Base-by-base conservation (phyloP, 2,329 filamentous ascomycete genomes). In the Alternaria sp. region DNA sequence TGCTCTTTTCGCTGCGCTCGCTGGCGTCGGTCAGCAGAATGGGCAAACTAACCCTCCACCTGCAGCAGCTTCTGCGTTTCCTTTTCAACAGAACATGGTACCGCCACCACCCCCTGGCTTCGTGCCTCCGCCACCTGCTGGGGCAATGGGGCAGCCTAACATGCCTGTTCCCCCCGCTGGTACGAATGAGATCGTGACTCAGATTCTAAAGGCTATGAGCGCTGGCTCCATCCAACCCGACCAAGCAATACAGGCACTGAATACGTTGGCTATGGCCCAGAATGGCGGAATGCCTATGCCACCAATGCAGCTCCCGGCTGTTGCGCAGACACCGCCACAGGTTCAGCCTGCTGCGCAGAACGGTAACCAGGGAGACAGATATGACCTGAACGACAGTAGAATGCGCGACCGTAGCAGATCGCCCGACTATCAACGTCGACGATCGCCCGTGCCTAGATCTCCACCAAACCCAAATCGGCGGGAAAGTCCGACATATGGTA, bases 401-500 rank as follows among this genome's bases (percentile, higher is more conserved):
- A 75, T 75, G 66, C 76, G 77, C 65, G 76, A 79, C 50, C 76
- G 76, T 68, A 77, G 75, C 68, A 92, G 93, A 54, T 79, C 77
- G 21, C 77, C 77, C 69, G 89, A 90, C 61, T 90, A 88, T 69
- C 92, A 91, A 85, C 89, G 89, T 71, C 85, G 86, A 65, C 88
- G 85, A 69, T 85, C 86, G 55, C 73, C 74, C 52, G 72, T 82
- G 83, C 77, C 84, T 87, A 63, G 74, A 70, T 89, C 90, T 59
- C 90, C 86, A 30, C 84, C 85, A 56, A 85, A 86, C 36, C 83
- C 85, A 59, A 85, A 86, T 69, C 87, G 88, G 68, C 86, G 88
- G 62, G 86, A 87, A 73, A 93, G 92, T 71, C 90, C 90, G 57
- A 88, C 89, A 7, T 91, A 90, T 80, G 90, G 88, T 63, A 88